Evolutionary conservation across 2,329 filamentous ascomycete species (phyloP), one percentile per base, ranked within the genome.

Genomic region (Xylaria sp.): DNA sequence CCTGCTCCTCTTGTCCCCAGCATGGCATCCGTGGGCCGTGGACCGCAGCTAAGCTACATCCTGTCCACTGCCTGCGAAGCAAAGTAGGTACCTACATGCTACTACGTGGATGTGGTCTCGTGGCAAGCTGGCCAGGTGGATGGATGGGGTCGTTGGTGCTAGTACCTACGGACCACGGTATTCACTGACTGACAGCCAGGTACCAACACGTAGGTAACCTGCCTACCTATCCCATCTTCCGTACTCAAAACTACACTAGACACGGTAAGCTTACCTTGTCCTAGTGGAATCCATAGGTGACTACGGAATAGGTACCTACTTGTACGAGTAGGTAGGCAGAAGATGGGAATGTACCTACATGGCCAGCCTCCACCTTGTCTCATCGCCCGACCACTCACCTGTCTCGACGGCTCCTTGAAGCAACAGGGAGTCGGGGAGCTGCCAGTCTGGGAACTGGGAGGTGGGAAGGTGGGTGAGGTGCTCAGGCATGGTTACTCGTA

Each of bases 401-500:
- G 23, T 30, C 23, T 30, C 23, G 23, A 5, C 23, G 23, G 23
- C 52, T 46, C 52, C 52, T 62, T 52, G 19, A 51, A 23, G 6
- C 49, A 55, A 51, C 37, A 2, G 9, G 37, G 23, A 30, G 23
- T 30, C 23, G 4, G 23, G 23, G 23, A 30, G 23, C 23, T 30
- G 23, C 23, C 23, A 30, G 23, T 30, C 23, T 30, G 37, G 13
- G 37, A 42, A 42, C 9, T 42, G 13, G 37, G 37, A 10, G 13
- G 13, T 42, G 9, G 9, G 37, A 10, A 42, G 37, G 37, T 42
- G 13, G 37, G 37, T 4, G 23, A 30, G 23, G 23, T 30, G 23
- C 23, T 3, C n/a, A 46, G 42, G 56, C 47, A 63, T 16, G 46
- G 59, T 63, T 61, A 63, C 16, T 16, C 16, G 16, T 16, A 16